Evolutionary conservation across 2,329 filamentous ascomycete genomes (phyloP), one percentile per base, ranked within the genome.

Genomic region (Aspergillus candidus): DNA sequence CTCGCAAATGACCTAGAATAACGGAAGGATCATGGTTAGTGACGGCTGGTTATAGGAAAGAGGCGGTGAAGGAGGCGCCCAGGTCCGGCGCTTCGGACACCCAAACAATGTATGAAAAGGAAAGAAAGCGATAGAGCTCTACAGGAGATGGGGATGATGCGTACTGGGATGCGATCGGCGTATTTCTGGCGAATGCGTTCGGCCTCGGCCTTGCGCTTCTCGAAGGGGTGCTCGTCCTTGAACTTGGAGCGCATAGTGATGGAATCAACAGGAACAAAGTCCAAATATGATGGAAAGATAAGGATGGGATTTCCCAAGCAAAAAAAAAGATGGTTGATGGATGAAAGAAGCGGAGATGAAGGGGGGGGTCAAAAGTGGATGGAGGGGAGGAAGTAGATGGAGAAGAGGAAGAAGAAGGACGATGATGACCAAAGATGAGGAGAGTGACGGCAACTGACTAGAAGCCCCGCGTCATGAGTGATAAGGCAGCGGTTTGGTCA

Each of bases 201-300:
- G 68, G 93, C 93, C 77, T 98, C 93, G 56, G 93, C 93, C 88
- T 97, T 96, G 77, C 93, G 89, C 88, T 98, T 98, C 85, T 97
- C 93, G 71, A 97, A 97, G 62, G 88, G 89, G 72, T 97, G 93
- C 82, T 97, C 93, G 84, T 98, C 93, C 89, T 98, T 98, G 75
- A 98, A 98, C 83, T 97, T 97, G 79, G 88, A 94, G 69, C 90
- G 86, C 89, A 96, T 96, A 58, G 66, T 88, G 78, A 50, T 48
- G 38, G 35, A 40, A 31, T 22, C 35, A 40, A 40, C 32, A 31
- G 33, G 35, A 35, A 27, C 22, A 27, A 27, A 27, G 22, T 27
- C 22, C 34, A 34, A 32, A 32, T 43, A 41, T 30, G 37, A 27
- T 22, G 40, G 40, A 33, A 34, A 47, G 36, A 36, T 39, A n/a